Percentiles rank a stretch among this genome's conserved stretches.
These are phyloP conservation scores for Aspergillus pseudotamarii DNA, from an alignment of 2,329 filamentous ascomycete genomes.

Conservation along the genomic window DNA sequence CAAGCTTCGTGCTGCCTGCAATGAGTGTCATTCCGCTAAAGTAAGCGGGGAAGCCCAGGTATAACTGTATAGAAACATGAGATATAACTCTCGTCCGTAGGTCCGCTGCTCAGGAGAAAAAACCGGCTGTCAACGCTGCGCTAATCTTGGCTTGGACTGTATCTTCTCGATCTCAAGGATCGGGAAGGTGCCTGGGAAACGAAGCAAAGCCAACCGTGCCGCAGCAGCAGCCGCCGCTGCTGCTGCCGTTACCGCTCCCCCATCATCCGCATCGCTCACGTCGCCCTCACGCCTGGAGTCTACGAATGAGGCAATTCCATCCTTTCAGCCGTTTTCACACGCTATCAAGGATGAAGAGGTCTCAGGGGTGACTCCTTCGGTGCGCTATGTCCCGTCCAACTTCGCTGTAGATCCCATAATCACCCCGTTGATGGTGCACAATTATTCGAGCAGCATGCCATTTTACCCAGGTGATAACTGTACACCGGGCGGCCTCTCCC, in stretches of 20 bases:
- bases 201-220: conserved; percentile 20
- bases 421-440: not conserved
- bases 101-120: conserved; percentile 23
- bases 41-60: conserved; percentile 1
- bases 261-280: conserved; percentile 28
- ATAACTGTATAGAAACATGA: not conserved
- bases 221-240: conserved; percentile 9
- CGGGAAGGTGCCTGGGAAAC: conserved; percentile 21
- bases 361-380: not conserved
- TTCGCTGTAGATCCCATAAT: not conserved
- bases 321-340: conserved; percentile 20
- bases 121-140: conserved; percentile 20
- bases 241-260: not conserved
- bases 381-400: not conserved
- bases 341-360: not conserved
- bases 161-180: conserved; percentile 22
- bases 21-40: conserved; percentile 22
- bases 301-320: conserved; percentile 18
- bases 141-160: conserved; percentile 16
- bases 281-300: conserved; percentile 27
- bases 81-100: conserved; percentile 1
- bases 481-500: not conserved
- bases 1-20: conserved; percentile 20
- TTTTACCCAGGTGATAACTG: not conserved
- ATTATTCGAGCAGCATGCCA: not conserved